Percentiles rank a stretch among this genome's conserved stretches.
Evolutionary conservation across 345 rosid species (phyloP).

Genomic region (Xanthoceras sorbifolium): DNA sequence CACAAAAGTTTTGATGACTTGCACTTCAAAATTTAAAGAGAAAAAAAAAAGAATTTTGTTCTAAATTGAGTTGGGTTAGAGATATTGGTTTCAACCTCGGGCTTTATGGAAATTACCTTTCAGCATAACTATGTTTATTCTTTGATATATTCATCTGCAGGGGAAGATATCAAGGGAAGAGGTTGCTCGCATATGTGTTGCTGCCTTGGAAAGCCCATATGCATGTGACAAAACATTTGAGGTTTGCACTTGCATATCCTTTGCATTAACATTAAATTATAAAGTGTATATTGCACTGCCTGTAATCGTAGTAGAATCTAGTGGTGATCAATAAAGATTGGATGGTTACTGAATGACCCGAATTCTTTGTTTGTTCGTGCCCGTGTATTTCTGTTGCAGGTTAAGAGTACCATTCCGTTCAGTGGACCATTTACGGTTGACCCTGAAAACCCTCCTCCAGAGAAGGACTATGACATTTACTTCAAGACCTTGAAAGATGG

Average conservation of each 20-base stretch:
- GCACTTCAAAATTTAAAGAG: background rate
- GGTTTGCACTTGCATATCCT: slow-evolving; percentile 35
- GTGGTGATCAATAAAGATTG: background rate
- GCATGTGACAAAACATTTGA: slow-evolving; percentile 90
- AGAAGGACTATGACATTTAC: slow-evolving; percentile 75
- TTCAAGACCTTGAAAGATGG: slow-evolving; percentile 77
- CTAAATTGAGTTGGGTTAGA: background rate
- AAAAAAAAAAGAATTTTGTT: background rate
- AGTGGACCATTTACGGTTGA: slow-evolving; percentile 86
- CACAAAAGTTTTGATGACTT: background rate
- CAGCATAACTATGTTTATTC: background rate
- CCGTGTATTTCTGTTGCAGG: slow-evolving; percentile 44
- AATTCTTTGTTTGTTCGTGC: background rate
- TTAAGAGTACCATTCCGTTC: slow-evolving; percentile 85
- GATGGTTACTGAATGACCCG: background rate
- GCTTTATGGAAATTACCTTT: background rate
- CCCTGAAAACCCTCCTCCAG: slow-evolving; percentile 84
- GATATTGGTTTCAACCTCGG: background rate
- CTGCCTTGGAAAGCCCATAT: slow-evolving; percentile 76
- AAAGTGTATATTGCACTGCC: background rate
- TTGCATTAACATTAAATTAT: background rate
- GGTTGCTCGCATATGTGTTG: slow-evolving; percentile 80
- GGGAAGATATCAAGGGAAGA: slow-evolving; percentile 97
- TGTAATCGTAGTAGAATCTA: background rate
- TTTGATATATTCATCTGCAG: slow-evolving; percentile 36